Evolutionary conservation across 1,284 basidiomycete genomes (phyloP), one percentile per base, ranked within the genome.

Genomic region (Heliocybe sulcata): DNA sequence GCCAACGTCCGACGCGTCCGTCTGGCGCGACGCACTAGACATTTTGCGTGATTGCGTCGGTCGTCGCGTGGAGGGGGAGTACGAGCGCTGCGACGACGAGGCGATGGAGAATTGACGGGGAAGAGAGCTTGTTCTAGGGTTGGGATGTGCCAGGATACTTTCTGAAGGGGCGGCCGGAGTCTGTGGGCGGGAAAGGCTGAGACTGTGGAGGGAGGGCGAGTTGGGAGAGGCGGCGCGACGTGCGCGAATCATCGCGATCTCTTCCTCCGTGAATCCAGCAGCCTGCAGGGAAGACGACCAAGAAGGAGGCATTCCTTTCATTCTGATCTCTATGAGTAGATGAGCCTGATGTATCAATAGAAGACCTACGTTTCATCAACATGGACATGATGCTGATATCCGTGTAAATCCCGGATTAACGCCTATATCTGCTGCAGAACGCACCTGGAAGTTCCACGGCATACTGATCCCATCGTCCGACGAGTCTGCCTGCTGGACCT

Each of bases 381-480:
- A 65, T 90, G 87, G 19, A 90, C 79, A 64, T 90, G 79, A 63
- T 90, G 88, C 86, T 90, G 53, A 16, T 53, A 42, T 16, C 52
- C 16, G 55, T 26, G 53, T 16, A 50, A 48, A 53, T 55, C 16
- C 29, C 58, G 16, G 23, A n/a, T 23, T 19, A n/a, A 16, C 45
- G n/a, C 23, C 16, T n/a, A 11, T 23, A 26, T 12, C 16, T 25
- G 10, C 31, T 10, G 42, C 6, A 12, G 42, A 2, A 67, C 82
- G 52, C 65, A 84, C 86, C 77, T 86, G 83, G 60, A 90, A 85
- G 65, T 87, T 88, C 80, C 81, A 89, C 16, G 87, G 87, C 57
- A 70, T 62, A 0, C 86, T 85, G 45, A 90, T 85, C 27, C 74
- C 77, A 19, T 81, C 79, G 59, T 88, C 85, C 26, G 51, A 22